Evolutionary conservation across 1,284 basidiomycete genomes (phyloP).

Genomic region (Grifola frondosa): DNA sequence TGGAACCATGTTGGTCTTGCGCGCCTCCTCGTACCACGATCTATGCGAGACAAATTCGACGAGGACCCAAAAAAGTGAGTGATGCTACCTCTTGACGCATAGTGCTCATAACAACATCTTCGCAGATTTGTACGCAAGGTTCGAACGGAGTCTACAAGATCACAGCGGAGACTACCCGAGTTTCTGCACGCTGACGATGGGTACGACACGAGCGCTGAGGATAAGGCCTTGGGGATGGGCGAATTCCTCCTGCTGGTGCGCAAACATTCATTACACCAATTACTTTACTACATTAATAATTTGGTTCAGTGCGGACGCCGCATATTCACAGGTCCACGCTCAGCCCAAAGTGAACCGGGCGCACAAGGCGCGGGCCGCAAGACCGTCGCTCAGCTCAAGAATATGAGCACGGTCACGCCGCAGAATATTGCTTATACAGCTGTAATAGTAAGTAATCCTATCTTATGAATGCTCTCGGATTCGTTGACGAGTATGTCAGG

Average conservation of each 20-base stretch:
- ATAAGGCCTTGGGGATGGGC: background rate
- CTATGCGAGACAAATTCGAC: background rate
- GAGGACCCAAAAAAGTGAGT: background rate
- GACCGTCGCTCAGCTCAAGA: background rate
- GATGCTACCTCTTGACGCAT: background rate
- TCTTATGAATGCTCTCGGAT: too few relatives aligned
- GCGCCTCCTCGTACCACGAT: background rate
- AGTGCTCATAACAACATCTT: background rate
- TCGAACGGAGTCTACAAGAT: background rate
- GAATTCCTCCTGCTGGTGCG: too few relatives aligned
- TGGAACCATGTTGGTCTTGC: constrained; percentile 5
- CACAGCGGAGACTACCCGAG: background rate
- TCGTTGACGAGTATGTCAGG: too few relatives aligned
- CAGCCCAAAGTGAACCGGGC: background rate
- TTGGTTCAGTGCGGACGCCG: background rate
- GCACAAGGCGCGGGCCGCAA: background rate
- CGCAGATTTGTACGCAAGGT: background rate
- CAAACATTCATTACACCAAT: background rate
- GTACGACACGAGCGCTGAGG: background rate
- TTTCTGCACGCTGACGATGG: background rate
- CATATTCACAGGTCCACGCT: constrained; percentile 6
- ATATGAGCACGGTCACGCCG: background rate
- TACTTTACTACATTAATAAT: background rate
- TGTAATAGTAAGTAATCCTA: background rate
- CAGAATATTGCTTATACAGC: constrained; percentile 5